Percentiles rank a stretch among this genome's conserved stretches.
phyloP scores from a whole-genome alignment of 2,329 filamentous ascomycete genomes.

The Dothideomycetes sp. region DNA sequence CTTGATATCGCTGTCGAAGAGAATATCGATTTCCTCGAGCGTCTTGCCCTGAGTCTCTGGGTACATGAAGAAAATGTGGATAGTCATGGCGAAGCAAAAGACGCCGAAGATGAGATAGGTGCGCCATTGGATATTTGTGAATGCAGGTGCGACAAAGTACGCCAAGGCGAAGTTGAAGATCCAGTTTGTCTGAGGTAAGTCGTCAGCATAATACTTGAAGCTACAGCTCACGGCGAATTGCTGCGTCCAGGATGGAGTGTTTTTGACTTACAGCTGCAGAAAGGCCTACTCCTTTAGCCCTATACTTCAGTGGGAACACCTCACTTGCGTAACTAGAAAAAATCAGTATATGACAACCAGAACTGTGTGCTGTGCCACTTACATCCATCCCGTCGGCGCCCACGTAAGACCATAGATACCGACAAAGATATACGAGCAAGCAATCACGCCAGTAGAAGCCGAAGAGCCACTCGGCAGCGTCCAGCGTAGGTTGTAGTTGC shows the following conservation, averaged over 20 bases:
- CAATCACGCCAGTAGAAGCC: constrained; percentile 50
- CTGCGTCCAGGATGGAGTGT: no score
- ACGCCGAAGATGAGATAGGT: constrained; percentile 39
- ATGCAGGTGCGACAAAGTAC: constrained; percentile 47
- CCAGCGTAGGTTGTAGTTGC: constrained; percentile 41
- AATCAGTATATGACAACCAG: no score
- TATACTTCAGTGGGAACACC: constrained; percentile 50
- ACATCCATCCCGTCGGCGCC: constrained; percentile 49
- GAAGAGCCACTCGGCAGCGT: constrained; percentile 30
- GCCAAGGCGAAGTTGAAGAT: constrained; percentile 44
- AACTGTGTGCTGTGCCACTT: no score
- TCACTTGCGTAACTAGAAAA: constrained; percentile 57
- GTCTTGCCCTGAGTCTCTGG: constrained; percentile 23
- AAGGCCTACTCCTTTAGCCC: constrained; percentile 49
- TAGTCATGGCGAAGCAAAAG: constrained; percentile 31
- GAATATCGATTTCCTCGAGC: constrained; percentile 26
- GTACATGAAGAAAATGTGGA: constrained; percentile 34
- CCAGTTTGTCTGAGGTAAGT: no score
- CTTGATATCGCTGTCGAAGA: constrained; percentile 21
- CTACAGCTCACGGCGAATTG: no score
- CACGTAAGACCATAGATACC: constrained; percentile 52
- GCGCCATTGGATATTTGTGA: constrained; percentile 47
- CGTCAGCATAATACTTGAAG: no score
- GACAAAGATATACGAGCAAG: constrained; percentile 53
- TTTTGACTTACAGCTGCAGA: no score